These are phyloP conservation scores for Cordyceps cateniannulata DNA, from an alignment of 2,329 filamentous ascomycete genomes.

Conservation along the genomic window DNA sequence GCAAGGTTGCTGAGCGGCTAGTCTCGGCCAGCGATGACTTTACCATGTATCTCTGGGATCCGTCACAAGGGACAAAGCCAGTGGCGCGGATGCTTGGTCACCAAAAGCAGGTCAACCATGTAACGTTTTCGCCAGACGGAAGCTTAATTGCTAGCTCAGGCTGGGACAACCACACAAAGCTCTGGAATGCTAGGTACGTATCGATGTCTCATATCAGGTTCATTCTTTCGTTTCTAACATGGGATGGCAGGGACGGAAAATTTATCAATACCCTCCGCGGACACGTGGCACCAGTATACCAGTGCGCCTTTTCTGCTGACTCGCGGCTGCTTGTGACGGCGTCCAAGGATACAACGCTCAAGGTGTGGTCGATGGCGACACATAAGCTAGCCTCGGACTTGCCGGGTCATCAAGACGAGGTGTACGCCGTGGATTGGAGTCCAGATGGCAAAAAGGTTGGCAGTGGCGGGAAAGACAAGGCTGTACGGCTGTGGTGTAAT, in stretches of 20 bases:
- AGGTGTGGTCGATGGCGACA: slow-evolving; percentile 86
- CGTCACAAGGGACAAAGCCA: slow-evolving; percentile 69
- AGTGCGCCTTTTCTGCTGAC: slow-evolving; percentile 87
- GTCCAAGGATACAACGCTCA: slow-evolving; percentile 88
- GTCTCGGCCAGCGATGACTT: slow-evolving; percentile 93
- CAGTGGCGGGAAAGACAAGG: slow-evolving; percentile 90
- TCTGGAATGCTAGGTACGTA: slow-evolving; percentile 71
- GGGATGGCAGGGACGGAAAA: slow-evolving; percentile 48
- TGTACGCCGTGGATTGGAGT: slow-evolving; percentile 93
- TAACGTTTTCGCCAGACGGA: slow-evolving; percentile 88
- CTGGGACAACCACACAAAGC: slow-evolving; percentile 92
- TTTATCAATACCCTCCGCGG: slow-evolving; percentile 85
- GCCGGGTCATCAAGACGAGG: slow-evolving; percentile 85
- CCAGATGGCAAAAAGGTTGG: slow-evolving; percentile 83
- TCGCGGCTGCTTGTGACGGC: slow-evolving; percentile 81
- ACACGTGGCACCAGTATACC: slow-evolving; percentile 86
- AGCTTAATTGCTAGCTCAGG: slow-evolving; percentile 78
- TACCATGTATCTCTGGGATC: slow-evolving; percentile 95
- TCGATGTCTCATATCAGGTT: slow-evolving; percentile 26
- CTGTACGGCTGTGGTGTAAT: slow-evolving; percentile 60
- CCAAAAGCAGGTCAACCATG: slow-evolving; percentile 94
- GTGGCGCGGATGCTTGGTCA: slow-evolving; percentile 86
- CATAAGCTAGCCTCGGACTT: slow-evolving; percentile 76
- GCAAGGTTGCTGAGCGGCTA: slow-evolving; percentile 72
- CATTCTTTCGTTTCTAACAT: slow-evolving; percentile 17